Base-by-base conservation (phyloP, 805 yeast species). In the Cyberlindnera maritima region DNA sequence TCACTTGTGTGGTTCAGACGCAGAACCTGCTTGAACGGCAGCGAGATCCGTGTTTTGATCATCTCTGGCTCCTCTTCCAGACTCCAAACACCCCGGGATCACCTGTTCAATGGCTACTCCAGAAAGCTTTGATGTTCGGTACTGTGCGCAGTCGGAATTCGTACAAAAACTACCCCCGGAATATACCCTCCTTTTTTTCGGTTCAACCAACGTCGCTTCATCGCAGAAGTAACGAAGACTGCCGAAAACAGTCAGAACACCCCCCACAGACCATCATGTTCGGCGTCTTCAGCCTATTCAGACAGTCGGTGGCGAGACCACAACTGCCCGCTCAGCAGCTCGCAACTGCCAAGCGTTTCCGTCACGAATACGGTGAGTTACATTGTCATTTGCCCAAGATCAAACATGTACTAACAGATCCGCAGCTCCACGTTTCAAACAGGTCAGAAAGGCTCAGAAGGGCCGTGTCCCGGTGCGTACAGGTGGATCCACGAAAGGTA, bases 401-500 rank as follows among this genome's bases (percentile, higher is more conserved):
- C 28, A 12, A 36, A 26, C 23, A 18, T 28, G 13, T 20, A 35
- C 36, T 33, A 37, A 43, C 46, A n/a, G 6, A 15, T 4, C 18
- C 26, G 3, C 44, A 50, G 62, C 64, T 7, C 65, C 65, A 41
- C 53, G 65, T 44, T 61, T 61, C 54, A 61, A 57, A 32, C 47
- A 56, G 23, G 44, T 56, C 19, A 75, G 79, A 58, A 92, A 92
- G 67, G 87, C 88, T 41, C 90, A 88, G 68, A 94, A 94, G 65
- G 99, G 99, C 23, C 76, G 97, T 57, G 97, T 94, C 7, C 80
- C 95, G 1, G 97, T 91, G 11, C 85, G 96, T 66, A 88, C 86
- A 13, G 99, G 99, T 43, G 97, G 97, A 2, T 90, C 97, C 2
- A 75, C 79, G 44, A 90, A 88, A 64, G 99, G 99, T 26, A 85